phyloP scores from a whole-genome alignment of 164 flowering plant genomes.

The Kalanchoe fedtschenkoi region DNA sequence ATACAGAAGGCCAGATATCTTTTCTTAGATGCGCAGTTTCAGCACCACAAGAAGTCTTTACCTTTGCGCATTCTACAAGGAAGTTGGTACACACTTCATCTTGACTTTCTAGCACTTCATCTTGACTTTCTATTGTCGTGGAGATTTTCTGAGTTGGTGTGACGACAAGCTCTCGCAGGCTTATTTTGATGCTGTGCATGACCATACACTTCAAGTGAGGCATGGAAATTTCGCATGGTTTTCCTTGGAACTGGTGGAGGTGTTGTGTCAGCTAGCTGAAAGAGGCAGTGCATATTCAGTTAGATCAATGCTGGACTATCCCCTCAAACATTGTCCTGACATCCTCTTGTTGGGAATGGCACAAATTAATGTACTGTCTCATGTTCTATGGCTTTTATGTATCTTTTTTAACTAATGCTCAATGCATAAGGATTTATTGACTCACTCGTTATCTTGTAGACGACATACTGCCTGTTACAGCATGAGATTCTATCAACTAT shows the following conservation, averaged over 20 bases:
- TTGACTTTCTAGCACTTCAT: background rate
- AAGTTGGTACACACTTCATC: slow-evolving; percentile 31
- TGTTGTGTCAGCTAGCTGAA: slow-evolving; percentile 55
- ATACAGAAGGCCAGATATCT: slow-evolving; percentile 60
- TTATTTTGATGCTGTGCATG: slow-evolving; percentile 27
- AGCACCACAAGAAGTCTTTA: slow-evolving; percentile 49
- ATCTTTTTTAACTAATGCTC: background rate
- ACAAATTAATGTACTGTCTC: slow-evolving; percentile 49
- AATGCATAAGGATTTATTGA: background rate
- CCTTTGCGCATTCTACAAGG: slow-evolving; percentile 41
- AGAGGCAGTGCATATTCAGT: slow-evolving; percentile 55
- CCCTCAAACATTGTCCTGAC: slow-evolving; percentile 51
- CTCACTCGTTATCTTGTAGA: slow-evolving; percentile 35
- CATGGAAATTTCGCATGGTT: slow-evolving; percentile 45
- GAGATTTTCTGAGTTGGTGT: too few species aligned
- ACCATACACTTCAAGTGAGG: slow-evolving; percentile 25
- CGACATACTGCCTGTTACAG: slow-evolving; percentile 75
- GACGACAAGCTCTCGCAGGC: slow-evolving; percentile 19
- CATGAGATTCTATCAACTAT: slow-evolving; percentile 51
- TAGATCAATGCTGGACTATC: slow-evolving; percentile 39
- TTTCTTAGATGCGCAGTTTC: slow-evolving; percentile 60
- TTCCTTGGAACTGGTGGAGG: slow-evolving; percentile 51
- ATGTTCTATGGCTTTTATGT: background rate
- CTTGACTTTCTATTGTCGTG: background rate
- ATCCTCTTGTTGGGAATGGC: slow-evolving; percentile 60